Percentiles rank a stretch among this genome's conserved stretches.
Conservation (phyloP, 371 early-diverging fungal genomes). For the Rhizomucor pusillus region DNA sequence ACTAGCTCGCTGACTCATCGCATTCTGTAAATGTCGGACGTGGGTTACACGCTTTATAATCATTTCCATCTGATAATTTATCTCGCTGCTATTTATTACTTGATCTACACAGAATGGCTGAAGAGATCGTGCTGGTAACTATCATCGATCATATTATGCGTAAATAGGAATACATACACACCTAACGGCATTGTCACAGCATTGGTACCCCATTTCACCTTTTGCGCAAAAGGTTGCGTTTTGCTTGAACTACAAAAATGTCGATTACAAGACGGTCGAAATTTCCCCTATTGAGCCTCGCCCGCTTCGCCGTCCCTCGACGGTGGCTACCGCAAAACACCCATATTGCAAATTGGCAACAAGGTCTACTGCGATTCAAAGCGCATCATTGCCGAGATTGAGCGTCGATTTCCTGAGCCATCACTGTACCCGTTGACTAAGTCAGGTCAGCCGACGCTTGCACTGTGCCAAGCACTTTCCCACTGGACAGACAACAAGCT, state of each 20-base stretch:
- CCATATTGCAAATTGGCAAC: constrained; percentile 60
- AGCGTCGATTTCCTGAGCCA: constrained; percentile 24
- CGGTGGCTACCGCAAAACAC: constrained; percentile 58
- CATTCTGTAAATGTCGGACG: too few relatives aligned
- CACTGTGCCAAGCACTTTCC: constrained; percentile 8
- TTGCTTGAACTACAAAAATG: constrained; percentile 36
- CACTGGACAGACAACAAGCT: constrained; percentile 12
- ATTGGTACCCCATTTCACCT: constrained; percentile 31
- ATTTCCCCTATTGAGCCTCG: constrained; percentile 31
- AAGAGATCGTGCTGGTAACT: too few relatives aligned
- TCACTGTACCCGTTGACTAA: constrained; percentile 11
- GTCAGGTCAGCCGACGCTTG: constrained; percentile 4
- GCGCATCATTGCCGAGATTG: constrained; percentile 49
- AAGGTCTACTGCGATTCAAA: constrained; percentile 55
- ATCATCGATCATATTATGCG: too few relatives aligned
- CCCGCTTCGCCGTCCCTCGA: constrained; percentile 47
- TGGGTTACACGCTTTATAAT: too few relatives aligned
- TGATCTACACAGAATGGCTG: too few relatives aligned
- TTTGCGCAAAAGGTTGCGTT: constrained; percentile 34
- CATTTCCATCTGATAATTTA: too few relatives aligned
- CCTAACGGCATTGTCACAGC: too few relatives aligned
- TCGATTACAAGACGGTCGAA: constrained; percentile 31
- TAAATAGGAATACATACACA: too few relatives aligned
- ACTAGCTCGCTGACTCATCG: too few relatives aligned
- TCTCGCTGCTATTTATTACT: too few relatives aligned